Conservation (phyloP, 768 basidiomycete genomes). For the Amanita molliuscula region DNA sequence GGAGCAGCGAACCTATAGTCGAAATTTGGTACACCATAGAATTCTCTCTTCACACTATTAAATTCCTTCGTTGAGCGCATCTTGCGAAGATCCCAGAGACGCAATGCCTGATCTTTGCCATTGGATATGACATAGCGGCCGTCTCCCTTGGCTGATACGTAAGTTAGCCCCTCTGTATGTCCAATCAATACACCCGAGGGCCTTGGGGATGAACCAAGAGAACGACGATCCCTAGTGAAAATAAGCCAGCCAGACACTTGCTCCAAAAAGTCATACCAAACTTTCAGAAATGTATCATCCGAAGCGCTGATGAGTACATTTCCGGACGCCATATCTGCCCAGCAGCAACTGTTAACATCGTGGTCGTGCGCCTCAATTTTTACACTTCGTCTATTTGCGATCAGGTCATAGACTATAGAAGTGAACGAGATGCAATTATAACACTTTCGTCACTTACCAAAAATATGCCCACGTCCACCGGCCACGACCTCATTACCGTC, state of each 20-base stretch:
- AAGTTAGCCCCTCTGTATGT: constrained; percentile 93
- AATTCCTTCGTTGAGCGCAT: constrained; percentile 74
- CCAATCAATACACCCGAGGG: constrained; percentile 93
- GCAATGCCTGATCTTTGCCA: constrained; percentile 88
- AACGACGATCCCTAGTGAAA: constrained; percentile 42
- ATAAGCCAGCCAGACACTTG: constrained; percentile 33
- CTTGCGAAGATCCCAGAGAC: constrained; percentile 90
- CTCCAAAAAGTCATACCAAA: constrained; percentile 60
- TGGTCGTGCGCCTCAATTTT: constrained; percentile 80
- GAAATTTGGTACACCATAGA: constrained; percentile 51
- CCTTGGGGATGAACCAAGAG: constrained; percentile 44
- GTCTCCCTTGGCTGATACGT: constrained; percentile 92
- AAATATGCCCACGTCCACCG: constrained; percentile 76
- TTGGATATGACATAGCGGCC: constrained; percentile 94
- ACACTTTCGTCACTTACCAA: constrained; percentile 29
- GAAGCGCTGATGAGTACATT: constrained; percentile 94
- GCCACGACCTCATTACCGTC: constrained; percentile 95
- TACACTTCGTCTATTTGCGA: constrained; percentile 68
- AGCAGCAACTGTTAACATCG: constrained; percentile 94
- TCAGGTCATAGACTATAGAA: constrained; percentile 76
- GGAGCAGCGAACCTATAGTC: constrained; percentile 67
- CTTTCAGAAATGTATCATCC: constrained; percentile 90
- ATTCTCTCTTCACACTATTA: constrained; percentile 35
- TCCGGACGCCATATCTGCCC: constrained; percentile 88
- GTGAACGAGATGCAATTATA: constrained; percentile 2